A percentile compares a stretch with the other conserved stretches of the same genome.
Evolutionary conservation across 2,329 filamentous ascomycete species (phyloP).

Genomic region (Ophioceras dolichostomum): DNA sequence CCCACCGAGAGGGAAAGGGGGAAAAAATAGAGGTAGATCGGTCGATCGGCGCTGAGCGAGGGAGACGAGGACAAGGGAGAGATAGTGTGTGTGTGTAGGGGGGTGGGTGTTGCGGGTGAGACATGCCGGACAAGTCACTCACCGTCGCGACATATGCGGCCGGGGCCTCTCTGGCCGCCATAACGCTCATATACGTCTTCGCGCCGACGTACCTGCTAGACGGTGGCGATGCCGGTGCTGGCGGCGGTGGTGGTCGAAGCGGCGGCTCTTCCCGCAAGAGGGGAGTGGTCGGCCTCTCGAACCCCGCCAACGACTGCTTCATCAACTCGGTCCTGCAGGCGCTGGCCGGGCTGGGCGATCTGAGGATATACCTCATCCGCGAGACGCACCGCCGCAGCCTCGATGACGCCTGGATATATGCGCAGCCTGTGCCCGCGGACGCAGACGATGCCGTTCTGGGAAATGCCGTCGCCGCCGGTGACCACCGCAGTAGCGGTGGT

Average conservation of each 20-base stretch:
- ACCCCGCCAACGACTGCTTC: constrained; percentile 91
- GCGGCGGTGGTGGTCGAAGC: too few species aligned
- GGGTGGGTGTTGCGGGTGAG: too few species aligned
- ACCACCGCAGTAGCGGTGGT: not conserved
- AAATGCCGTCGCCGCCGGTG: constrained; percentile 3
- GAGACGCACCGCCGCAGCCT: constrained; percentile 77
- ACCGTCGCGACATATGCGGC: constrained; percentile 89
- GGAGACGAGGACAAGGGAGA: too few species aligned
- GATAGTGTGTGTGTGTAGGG: too few species aligned
- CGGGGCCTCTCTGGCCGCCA: constrained; percentile 85
- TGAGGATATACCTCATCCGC: constrained; percentile 83
- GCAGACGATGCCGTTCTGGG: constrained; percentile 1
- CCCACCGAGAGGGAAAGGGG: too few species aligned
- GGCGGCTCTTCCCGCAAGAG: constrained; percentile 54
- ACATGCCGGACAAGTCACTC: constrained; percentile 77
- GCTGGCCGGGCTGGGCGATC: constrained; percentile 76
- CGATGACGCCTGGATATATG: constrained; percentile 63
- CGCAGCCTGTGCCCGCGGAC: constrained; percentile 39
- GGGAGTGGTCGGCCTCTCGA: constrained; percentile 76
- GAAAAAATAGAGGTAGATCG: too few species aligned
- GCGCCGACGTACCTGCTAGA: constrained; percentile 93
- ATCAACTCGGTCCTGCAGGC: constrained; percentile 96
- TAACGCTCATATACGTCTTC: constrained; percentile 94
- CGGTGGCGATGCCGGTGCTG: constrained; percentile 25
- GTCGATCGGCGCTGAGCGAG: too few species aligned